phyloP scores from a whole-genome alignment of 495 filamentous ascomycete species.

The Staphylotrichum tortipilum region DNA sequence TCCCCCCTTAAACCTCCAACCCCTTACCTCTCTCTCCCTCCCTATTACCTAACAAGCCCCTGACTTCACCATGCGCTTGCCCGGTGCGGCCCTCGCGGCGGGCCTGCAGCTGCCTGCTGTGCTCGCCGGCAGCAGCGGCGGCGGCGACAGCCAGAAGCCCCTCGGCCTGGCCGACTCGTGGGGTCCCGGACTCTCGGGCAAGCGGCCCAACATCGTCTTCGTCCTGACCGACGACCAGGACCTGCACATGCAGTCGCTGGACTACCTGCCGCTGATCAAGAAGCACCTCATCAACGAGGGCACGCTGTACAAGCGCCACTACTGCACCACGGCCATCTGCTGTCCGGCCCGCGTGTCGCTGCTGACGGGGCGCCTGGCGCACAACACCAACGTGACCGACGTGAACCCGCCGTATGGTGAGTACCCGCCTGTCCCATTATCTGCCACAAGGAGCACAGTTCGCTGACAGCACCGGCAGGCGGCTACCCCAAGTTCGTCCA shows the following conservation, averaged over 20 bases:
- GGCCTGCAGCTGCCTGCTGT: slow-evolving; percentile 13
- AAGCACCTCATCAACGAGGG: slow-evolving; percentile 47
- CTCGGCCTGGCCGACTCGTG: slow-evolving; percentile 1
- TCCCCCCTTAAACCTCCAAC: too few species aligned
- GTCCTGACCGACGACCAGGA: slow-evolving; percentile 62
- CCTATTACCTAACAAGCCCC: background rate
- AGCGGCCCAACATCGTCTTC: slow-evolving; percentile 52
- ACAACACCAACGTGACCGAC: slow-evolving; percentile 71
- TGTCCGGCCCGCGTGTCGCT: slow-evolving; percentile 56
- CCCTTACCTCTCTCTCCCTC: too few species aligned
- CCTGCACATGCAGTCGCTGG: slow-evolving; percentile 48
- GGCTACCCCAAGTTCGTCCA: slow-evolving; percentile 63
- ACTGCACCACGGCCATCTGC: slow-evolving; percentile 54
- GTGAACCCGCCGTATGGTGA: slow-evolving; percentile 54
- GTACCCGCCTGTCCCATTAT: too few species aligned
- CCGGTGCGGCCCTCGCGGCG: slow-evolving; percentile 8
- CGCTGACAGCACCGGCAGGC: slow-evolving; percentile 31
- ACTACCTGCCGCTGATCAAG: slow-evolving; percentile 48
- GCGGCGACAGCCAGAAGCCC: background rate
- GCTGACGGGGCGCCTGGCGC: slow-evolving; percentile 57
- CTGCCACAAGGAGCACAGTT: background rate
- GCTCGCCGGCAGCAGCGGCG: background rate
- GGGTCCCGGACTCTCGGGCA: background rate
- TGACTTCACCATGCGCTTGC: slow-evolving; percentile 10
- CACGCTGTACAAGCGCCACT: slow-evolving; percentile 49